These are phyloP conservation scores for Stephanodiscus triporus DNA, from an alignment of 108 stramenopile genomes.

Conservation along the genomic window DNA sequence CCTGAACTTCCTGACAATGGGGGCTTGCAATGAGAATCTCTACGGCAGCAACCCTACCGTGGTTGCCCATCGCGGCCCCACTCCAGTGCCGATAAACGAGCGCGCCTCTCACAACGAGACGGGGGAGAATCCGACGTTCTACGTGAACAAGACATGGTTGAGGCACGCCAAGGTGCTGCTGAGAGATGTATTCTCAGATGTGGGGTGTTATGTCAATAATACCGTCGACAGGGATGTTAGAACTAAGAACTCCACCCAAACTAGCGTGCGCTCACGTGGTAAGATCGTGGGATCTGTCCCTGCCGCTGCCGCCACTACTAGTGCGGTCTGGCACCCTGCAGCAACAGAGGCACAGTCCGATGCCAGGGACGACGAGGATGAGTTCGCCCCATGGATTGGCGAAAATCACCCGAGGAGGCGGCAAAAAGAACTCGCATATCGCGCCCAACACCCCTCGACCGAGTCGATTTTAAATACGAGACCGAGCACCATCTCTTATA, in stretches of 20 bases:
- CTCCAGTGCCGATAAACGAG: slow-evolving; percentile 19
- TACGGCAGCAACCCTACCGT: no score
- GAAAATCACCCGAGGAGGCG: not conserved
- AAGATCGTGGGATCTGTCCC: not conserved
- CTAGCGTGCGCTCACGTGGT: not conserved
- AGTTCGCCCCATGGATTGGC: slow-evolving; percentile 39
- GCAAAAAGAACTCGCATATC: no score
- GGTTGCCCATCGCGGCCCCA: no score
- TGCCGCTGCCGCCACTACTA: not conserved
- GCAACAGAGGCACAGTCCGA: slow-evolving; percentile 3
- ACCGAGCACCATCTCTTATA: no score
- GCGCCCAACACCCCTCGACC: not conserved
- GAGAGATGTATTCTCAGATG: slow-evolving; percentile 12
- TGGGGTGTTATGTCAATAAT: slow-evolving; percentile 8
- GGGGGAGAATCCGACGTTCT: slow-evolving; percentile 28
- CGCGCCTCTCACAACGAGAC: slow-evolving; percentile 19
- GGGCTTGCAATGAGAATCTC: slow-evolving; percentile 6
- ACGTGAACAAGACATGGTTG: slow-evolving; percentile 44
- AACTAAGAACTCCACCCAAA: not conserved
- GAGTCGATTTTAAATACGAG: no score
- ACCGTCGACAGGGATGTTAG: slow-evolving; percentile 7
- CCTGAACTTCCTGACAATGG: slow-evolving; percentile 28
- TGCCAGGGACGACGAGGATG: slow-evolving; percentile 42
- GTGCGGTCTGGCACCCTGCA: not conserved
- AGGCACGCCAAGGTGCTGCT: slow-evolving; percentile 30